Base-by-base conservation (phyloP, 2,329 filamentous ascomycete genomes). In the Teratosphaeria epicoccoides region DNA sequence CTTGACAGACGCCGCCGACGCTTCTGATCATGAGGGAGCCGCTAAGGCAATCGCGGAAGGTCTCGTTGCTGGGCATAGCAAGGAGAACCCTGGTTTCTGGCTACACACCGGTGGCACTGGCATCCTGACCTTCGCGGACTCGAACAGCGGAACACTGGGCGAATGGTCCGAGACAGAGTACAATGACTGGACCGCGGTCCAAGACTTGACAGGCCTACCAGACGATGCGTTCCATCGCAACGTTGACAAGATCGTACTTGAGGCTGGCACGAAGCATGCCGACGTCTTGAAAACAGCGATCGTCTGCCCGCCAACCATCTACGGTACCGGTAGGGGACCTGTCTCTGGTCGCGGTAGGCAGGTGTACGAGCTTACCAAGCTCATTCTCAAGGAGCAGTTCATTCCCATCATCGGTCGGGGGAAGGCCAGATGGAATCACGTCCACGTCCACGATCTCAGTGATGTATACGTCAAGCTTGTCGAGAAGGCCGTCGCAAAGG, bases 171-270 rank as follows among this genome's bases (percentile, higher is more conserved):
- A 73, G 22, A 75, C 76, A 55, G 66, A 72, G 1, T 84, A 81
- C 67, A 71, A 82, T 62, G 83, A 86, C 60, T 75, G 80, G 64
- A 70, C 76, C 12, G 78, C 77, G 47, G 73, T 86, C 33, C 68
- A 72, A 11, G 75, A 77, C 44, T 51, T 68, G 23, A 70, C 78
- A 1, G 73, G 62, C 10, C 61, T 85, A 0, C 82, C 82, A 0
- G 77, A 82, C 60, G 61, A 68, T 0, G 82, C 76, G 9, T 64
- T 76, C 37, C 86, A 90, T 69, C 79, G 84, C 12, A 74, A 83
- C 61, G 79, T 88, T 3, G 86, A 91, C 67, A 79, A 82, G 64
- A 73, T 87, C 37, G 78, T 89, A 12, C 69, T 85, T 0, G 71
- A 67, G 1, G 73, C 76, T 0, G 73, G 70, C 3, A 65, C 65